Conservation (phyloP, 73 alveolate genomes). For the Stentor coeruleus region DNA sequence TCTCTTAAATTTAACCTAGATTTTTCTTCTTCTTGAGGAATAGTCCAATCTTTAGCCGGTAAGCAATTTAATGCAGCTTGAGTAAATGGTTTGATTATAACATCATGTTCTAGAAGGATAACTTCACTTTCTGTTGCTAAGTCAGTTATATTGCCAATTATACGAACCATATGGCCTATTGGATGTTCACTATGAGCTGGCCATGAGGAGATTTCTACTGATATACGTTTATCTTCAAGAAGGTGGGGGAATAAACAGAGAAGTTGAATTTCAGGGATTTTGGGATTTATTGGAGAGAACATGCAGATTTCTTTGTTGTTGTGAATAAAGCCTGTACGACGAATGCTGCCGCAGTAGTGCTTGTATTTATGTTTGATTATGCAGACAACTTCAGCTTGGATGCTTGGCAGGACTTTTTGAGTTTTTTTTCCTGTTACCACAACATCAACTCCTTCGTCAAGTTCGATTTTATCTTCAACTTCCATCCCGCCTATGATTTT, state of each 20-base stretch:
- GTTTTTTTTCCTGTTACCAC: conserved; percentile 49
- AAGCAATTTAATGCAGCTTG: conserved; percentile 85
- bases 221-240: conserved; percentile 33
- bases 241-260: not conserved
- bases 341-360: conserved; percentile 38
- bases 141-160: conserved; percentile 85
- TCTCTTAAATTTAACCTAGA: conserved; percentile 91
- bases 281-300: conserved; percentile 45
- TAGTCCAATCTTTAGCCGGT: conserved; percentile 86
- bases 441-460: conserved; percentile 70
- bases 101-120: conserved; percentile 92
- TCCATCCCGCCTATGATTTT: conserved; percentile 76
- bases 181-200: conserved; percentile 33
- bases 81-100: conserved; percentile 88
- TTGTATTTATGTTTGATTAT: conserved; percentile 42
- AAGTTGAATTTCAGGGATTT: conserved; percentile 25
- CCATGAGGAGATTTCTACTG: conserved; percentile 41
- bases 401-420: conserved; percentile 46
- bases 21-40: conserved; percentile 82
- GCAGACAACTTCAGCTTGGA: conserved; percentile 51
- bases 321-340: conserved; percentile 16
- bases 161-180: conserved; percentile 76
- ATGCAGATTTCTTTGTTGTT: conserved; percentile 55
- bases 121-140: conserved; percentile 87
- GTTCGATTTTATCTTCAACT: conserved; percentile 47